Evolutionary conservation across 2,329 filamentous ascomycete species (phyloP), one percentile per base, ranked within the genome.

Genomic region (Ambrosiella xylebori): DNA sequence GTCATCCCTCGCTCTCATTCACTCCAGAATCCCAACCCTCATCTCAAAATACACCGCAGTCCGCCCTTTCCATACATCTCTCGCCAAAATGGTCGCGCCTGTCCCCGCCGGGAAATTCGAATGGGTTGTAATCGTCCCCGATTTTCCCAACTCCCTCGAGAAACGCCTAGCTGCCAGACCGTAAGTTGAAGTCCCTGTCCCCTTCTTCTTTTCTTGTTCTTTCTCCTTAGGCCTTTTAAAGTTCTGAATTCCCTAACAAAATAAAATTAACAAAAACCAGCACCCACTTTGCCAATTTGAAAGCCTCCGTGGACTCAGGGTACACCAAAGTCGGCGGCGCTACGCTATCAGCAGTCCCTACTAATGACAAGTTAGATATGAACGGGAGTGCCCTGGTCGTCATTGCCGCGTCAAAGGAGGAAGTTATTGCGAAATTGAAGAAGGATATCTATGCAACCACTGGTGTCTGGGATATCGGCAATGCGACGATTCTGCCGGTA

Each of bases 381-480:
- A 79, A 80, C 62, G 88, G 88, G 47, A 88, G 84, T 67, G 79
- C 82, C 15, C 71, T 93, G 65, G 74, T 94, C 36, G 73, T 80
- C 44, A 69, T 78, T 37, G 88, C 85, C 7, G 77, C 80, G 61
- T 82, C 76, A 7, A 80, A 77, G 64, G 84, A 89, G 62, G 84
- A 88, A 67, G 79, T 87, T 1, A 67, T 84, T 45, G 77, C 84
- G 64, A 66, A 77, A 56, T 68, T 95, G 52, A 79, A 78, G 68
- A 75, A 79, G 54, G 89, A 95, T 71, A 73, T 89, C 8, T 95
- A 95, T 70, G 74, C 76, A 8, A 76, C 71, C 61, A 75, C 70
- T 49, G 86, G 82, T 0, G 88, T 94, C 7, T 95, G 89, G 89
- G 87, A 95, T 73, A 66, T 85, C 60, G 78, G 82, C 40, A 85